Evolutionary conservation across 331 rosid genomes (phyloP).

Genomic region (Acacia pycnantha): DNA sequence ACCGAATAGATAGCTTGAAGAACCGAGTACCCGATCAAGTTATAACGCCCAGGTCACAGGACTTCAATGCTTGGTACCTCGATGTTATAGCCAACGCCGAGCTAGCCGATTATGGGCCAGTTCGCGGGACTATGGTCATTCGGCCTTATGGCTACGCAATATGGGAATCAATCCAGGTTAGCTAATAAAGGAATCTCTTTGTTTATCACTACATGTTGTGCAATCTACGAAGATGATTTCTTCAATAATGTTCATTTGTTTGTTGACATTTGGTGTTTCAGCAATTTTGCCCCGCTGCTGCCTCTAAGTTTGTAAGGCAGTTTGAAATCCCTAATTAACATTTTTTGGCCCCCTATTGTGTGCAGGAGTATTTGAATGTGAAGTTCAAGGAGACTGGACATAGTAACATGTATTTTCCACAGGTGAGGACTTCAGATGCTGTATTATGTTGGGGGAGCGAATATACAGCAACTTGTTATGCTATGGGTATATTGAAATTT

Average conservation of each 20-base stretch:
- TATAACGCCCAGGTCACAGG: constrained; percentile 84
- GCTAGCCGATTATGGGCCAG: constrained; percentile 97
- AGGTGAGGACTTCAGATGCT: constrained; percentile 40
- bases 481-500: neutral
- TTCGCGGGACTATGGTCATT: constrained; percentile 96
- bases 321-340: neutral
- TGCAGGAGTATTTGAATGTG: constrained; percentile 82
- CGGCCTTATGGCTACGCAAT: constrained; percentile 97
- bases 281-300: neutral
- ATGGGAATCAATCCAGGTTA: constrained; percentile 96
- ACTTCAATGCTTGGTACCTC: constrained; percentile 94
- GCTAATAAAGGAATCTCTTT: neutral
- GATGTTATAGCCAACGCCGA: constrained; percentile 80
- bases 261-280: neutral
- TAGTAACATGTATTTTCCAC: constrained; percentile 95
- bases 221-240: neutral
- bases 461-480: neutral
- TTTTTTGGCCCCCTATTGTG: neutral
- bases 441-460: neutral
- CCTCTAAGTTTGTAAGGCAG: too few species aligned
- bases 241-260: neutral
- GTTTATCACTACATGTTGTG: neutral
- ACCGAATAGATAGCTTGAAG: constrained; percentile 50
- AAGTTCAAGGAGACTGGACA: constrained; percentile 98
- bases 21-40: constrained; percentile 56